Conservation (phyloP, 768 basidiomycete species). For the Naganishia friedmannii region DNA sequence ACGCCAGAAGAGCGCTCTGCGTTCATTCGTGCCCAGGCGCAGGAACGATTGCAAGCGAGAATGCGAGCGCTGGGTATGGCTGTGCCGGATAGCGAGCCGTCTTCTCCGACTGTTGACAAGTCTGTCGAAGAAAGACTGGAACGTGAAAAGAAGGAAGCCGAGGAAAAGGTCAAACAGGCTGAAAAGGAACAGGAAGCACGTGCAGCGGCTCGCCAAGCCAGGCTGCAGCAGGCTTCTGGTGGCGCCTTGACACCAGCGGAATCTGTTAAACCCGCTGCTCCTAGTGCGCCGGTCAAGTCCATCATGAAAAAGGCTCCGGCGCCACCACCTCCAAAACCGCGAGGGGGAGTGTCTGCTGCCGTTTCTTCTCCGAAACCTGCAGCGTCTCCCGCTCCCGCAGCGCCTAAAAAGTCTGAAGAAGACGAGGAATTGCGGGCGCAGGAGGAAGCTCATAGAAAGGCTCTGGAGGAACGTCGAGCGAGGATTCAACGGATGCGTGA, state of each 20-base stretch:
- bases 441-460: slow-evolving; percentile 69
- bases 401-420: slow-evolving; percentile 57
- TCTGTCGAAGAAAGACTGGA: slow-evolving; percentile 79
- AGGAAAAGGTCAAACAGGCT: slow-evolving; percentile 72
- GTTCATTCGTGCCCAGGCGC: slow-evolving; percentile 73
- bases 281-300: slow-evolving; percentile 54
- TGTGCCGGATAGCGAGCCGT: slow-evolving; percentile 32
- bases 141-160: slow-evolving; percentile 84
- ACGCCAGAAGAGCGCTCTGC: slow-evolving; percentile 77
- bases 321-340: slow-evolving; percentile 50
- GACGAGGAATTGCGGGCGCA: slow-evolving; percentile 68
- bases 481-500: slow-evolving; percentile 60
- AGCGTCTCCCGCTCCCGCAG: slow-evolving; percentile 42
- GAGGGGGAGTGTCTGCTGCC: slow-evolving; percentile 46
- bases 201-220: slow-evolving; percentile 67
- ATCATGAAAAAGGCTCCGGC: slow-evolving; percentile 54
- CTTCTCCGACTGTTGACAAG: slow-evolving; percentile 61
- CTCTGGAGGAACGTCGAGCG: slow-evolving; percentile 64
- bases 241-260: slow-evolving; percentile 44
- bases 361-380: slow-evolving; percentile 52
- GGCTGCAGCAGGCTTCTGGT: slow-evolving; percentile 62
- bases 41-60: slow-evolving; percentile 75
- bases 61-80: slow-evolving; percentile 78
- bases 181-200: slow-evolving; percentile 79
- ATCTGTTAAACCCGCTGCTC: slow-evolving; percentile 48